A percentile compares a stretch with the other conserved stretches of the same genome.
Evolutionary conservation across 176 grass and related monocot species (phyloP).

Genomic region (Canna indica): DNA sequence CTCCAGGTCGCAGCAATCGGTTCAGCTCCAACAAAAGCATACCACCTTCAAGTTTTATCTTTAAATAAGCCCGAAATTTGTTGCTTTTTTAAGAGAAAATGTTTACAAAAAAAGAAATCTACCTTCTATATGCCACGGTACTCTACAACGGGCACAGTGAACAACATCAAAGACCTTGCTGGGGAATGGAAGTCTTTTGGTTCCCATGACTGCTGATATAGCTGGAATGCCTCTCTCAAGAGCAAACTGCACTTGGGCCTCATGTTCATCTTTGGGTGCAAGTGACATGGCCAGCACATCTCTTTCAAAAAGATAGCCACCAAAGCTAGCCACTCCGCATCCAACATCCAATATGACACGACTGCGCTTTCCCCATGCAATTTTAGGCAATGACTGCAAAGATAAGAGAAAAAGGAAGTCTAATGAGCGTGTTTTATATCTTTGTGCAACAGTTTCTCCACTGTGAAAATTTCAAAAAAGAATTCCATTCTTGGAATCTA

Average conservation of each 20-base stretch:
- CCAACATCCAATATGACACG: slow-evolving; percentile 70
- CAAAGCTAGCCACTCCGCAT: slow-evolving; percentile 84
- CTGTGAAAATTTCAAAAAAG: neutral
- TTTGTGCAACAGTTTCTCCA: neutral
- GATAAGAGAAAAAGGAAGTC: neutral
- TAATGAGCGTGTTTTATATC: neutral
- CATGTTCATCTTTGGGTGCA: slow-evolving; percentile 89
- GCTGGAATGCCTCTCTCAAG: slow-evolving; percentile 92
- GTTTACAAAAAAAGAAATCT: neutral
- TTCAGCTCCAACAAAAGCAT: slow-evolving; percentile 72
- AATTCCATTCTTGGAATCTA: no score
- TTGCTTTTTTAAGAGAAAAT: neutral
- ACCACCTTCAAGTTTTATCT: slow-evolving; percentile 43
- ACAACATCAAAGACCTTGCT: slow-evolving; percentile 72
- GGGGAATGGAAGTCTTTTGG: slow-evolving; percentile 77
- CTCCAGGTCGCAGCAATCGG: slow-evolving; percentile 62
- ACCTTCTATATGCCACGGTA: slow-evolving; percentile 98
- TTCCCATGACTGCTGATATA: slow-evolving; percentile 90
- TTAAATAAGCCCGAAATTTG: slow-evolving; percentile 11
- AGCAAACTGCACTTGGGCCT: slow-evolving; percentile 87
- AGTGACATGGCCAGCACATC: slow-evolving; percentile 77
- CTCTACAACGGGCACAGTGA: slow-evolving; percentile 79
- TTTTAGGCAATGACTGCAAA: slow-evolving; percentile 49
- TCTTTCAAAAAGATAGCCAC: slow-evolving; percentile 68
- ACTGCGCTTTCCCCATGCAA: slow-evolving; percentile 60